These are phyloP conservation scores for Cladobotryum protrusum DNA, from an alignment of 2,329 filamentous ascomycete genomes.

Conservation along the genomic window DNA sequence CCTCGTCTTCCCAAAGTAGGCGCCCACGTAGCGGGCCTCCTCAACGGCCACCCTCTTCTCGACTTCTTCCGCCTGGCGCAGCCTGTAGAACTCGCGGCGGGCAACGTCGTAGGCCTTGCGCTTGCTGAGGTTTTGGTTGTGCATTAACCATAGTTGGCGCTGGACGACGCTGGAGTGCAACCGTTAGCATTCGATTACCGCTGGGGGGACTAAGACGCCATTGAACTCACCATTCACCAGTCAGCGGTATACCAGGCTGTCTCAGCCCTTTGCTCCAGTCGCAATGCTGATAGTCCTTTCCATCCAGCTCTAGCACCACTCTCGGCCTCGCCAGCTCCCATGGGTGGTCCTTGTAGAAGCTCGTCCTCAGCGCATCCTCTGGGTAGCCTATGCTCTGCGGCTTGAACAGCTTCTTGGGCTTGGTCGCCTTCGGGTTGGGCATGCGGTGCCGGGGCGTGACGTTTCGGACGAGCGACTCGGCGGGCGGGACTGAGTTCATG, in stretches of 20 bases:
- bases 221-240: constrained; percentile 69
- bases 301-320: constrained; percentile 77
- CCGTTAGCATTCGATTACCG: neutral
- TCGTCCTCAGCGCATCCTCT: constrained; percentile 72
- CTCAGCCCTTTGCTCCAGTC: constrained; percentile 73
- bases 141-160: constrained; percentile 80
- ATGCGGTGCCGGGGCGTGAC: constrained; percentile 42
- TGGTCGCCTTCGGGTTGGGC: constrained; percentile 37
- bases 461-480: constrained; percentile 51
- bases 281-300: constrained; percentile 67
- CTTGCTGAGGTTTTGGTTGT: constrained; percentile 54
- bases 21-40: constrained; percentile 79
- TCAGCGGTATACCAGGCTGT: constrained; percentile 69
- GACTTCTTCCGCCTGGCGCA: constrained; percentile 77
- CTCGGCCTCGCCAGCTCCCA: constrained; percentile 93
- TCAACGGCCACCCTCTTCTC: constrained; percentile 77
- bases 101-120: constrained; percentile 76
- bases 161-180: constrained; percentile 71
- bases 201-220: neutral
- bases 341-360: constrained; percentile 90
- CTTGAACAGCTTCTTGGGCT: constrained; percentile 69
- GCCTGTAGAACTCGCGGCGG: constrained; percentile 81
- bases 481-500: constrained; percentile 48
- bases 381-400: constrained; percentile 72
- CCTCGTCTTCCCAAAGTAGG: constrained; percentile 75